Conservation (phyloP, 306 rosid genomes). For the Senna tora region DNA sequence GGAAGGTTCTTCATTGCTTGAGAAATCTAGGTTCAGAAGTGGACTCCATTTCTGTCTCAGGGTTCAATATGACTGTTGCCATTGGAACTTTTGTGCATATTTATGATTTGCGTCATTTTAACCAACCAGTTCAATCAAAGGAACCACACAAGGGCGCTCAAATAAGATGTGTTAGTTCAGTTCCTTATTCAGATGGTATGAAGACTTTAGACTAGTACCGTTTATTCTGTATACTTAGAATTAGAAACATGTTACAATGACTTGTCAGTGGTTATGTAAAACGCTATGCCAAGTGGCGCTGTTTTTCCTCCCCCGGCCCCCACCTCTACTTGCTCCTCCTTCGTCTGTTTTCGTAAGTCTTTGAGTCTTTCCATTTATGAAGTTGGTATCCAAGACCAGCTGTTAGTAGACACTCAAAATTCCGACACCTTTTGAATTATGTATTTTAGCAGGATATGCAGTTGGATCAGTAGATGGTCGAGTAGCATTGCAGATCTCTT, state of each 20-base stretch:
- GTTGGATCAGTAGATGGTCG: conserved; percentile 89
- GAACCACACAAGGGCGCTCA: conserved; percentile 53
- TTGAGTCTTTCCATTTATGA: background rate
- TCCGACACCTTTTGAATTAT: background rate
- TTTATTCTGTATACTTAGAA: conserved; percentile 7
- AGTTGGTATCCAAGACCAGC: too few relatives aligned
- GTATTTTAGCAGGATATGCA: conserved; percentile 64
- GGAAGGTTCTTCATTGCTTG: conserved; percentile 41
- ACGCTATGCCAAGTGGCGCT: background rate
- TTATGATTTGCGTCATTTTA: conserved; percentile 68
- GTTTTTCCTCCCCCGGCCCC: conserved; percentile 10
- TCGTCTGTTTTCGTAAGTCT: conserved; percentile 11
- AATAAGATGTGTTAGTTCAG: conserved; percentile 61
- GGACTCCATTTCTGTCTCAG: conserved; percentile 68
- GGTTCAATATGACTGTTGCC: conserved; percentile 56
- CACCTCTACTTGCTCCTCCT: background rate
- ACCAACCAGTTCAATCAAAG: conserved; percentile 49
- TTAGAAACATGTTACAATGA: conserved; percentile 20
- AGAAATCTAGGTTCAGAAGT: conserved; percentile 56
- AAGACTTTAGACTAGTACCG: background rate
- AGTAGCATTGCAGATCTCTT: conserved; percentile 67
- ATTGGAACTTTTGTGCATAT: conserved; percentile 53
- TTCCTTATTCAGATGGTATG: conserved; percentile 70
- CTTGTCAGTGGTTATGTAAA: conserved; percentile 3
- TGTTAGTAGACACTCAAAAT: too few relatives aligned